Base-by-base conservation (phyloP, 495 filamentous ascomycete genomes). In the Thermothielavioides terrestris region DNA sequence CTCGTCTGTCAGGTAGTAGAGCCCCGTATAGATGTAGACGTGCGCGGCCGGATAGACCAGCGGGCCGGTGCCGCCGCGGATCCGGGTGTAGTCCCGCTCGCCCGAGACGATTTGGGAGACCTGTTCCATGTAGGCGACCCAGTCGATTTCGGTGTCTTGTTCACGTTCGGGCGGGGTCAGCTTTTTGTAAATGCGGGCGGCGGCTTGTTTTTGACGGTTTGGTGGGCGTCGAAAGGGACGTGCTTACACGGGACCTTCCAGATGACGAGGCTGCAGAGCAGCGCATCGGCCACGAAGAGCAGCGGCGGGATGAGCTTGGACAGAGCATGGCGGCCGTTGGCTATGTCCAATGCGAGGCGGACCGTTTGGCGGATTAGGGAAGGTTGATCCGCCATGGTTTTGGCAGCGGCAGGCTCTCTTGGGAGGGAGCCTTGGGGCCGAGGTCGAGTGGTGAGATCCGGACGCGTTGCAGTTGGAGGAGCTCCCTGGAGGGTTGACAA, bases 101-200 rank as follows among this genome's bases (percentile, higher is more conserved):
- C 92, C 92, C 6, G 77, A 70, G 23, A 88, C 61, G 58, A 85
- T 92, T 28, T 89, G 84, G 22, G 77, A 66, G 44, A 96, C 70
- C 57, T 98, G 92, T 57, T 95, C 77, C 90, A 97, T 97, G 66
- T 98, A 98, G 2, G 91, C 88, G 44, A 73, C 77, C 92, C 92
- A 98, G 68, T 98, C 92, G 60, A 98, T 98, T 64, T 98, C 92
- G 36, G 92, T 98, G 65, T 98, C 92, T 97, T 58, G 23, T 41
- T 34, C 7, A 11, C 20, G 32, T n/a, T 47, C 17, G 7, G 6
- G 12, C 2, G 34, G 23, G 23, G 50, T 32, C 45, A 14, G 56
- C 58, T 44, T 51, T n/a, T n/a, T n/a, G n/a, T n/a, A n/a, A n/a
- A n/a, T n/a, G n/a, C n/a, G n/a, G n/a, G n/a, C n/a, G n/a, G n/a